phyloP scores from a whole-genome alignment of 805 yeast species.

The Kluyveromyces dobzhanskii region DNA sequence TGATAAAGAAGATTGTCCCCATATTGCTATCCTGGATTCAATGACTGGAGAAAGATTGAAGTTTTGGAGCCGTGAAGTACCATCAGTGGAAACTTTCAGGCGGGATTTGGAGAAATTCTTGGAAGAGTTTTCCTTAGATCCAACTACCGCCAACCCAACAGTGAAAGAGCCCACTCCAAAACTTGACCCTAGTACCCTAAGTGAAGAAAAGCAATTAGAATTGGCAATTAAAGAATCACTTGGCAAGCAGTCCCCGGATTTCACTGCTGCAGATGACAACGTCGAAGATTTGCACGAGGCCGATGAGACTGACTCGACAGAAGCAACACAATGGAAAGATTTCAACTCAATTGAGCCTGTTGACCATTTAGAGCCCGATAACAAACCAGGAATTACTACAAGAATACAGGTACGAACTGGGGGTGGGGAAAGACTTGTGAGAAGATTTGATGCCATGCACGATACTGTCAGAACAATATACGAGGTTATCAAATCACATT shows the following conservation, averaged over 20 bases:
- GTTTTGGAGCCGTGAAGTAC: conserved; percentile 63
- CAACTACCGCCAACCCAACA: conserved; percentile 55
- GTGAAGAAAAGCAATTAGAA: conserved; percentile 80
- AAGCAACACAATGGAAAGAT: conserved; percentile 33
- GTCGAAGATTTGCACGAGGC: conserved; percentile 10
- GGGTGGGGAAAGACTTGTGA: conserved; percentile 74
- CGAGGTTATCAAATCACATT: conserved; percentile 55
- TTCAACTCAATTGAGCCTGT: conserved; percentile 43
- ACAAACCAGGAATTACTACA: conserved; percentile 47
- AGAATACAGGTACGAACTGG: conserved; percentile 84
- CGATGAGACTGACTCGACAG: conserved; percentile 11
- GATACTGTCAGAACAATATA: conserved; percentile 57
- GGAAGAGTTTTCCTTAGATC: conserved; percentile 52
- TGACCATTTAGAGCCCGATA: conserved; percentile 56
- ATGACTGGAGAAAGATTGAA: conserved; percentile 87
- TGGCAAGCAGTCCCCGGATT: conserved; percentile 16
- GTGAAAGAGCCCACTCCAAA: conserved; percentile 48
- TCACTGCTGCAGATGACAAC: conserved; percentile 19
- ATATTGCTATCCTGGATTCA: conserved; percentile 87
- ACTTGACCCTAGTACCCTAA: conserved; percentile 53
- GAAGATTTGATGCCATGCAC: conserved; percentile 45
- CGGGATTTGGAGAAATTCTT: conserved; percentile 66
- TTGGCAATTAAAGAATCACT: conserved; percentile 65
- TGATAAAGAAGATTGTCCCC: conserved; percentile 52
- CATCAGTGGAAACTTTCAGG: conserved; percentile 51